Conservation (phyloP, 345 rosid species). For the Melaleuca quinquenervia region DNA sequence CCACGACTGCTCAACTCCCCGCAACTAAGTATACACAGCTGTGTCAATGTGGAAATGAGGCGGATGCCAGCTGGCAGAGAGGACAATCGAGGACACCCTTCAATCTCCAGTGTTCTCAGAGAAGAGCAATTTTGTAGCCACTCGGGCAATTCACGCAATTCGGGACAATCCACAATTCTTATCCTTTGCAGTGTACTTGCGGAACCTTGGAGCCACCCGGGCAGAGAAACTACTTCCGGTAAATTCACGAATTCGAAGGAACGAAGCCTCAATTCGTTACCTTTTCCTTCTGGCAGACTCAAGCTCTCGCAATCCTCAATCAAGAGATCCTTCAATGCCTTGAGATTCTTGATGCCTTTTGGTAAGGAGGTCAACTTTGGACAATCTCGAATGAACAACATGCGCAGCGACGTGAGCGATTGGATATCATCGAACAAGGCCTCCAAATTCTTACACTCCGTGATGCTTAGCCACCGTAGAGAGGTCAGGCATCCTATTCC, state of each 20-base stretch:
- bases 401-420: constrained; percentile 2
- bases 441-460: constrained; percentile 5
- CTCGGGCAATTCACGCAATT: constrained; percentile 1
- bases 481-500: constrained; percentile 8
- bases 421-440: constrained; percentile 1
- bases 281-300: not conserved
- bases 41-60: not conserved
- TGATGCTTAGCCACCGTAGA: not conserved
- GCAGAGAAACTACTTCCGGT: constrained; percentile 2
- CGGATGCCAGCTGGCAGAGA: constrained; percentile 4
- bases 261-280: not conserved
- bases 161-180: not conserved
- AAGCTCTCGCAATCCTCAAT: constrained; percentile 1
- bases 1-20: not conserved
- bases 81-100: not conserved
- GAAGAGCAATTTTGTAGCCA: not conserved
- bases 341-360: not conserved
- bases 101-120: not conserved
- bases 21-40: not conserved
- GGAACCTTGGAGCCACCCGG: constrained; percentile 8
- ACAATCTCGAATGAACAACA: not conserved
- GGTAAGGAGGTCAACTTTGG: constrained; percentile 5
- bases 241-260: not conserved
- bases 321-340: not conserved
- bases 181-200: not conserved